Base-by-base conservation (phyloP, 352 stramenopile species). In the Pythium aristosporum region DNA sequence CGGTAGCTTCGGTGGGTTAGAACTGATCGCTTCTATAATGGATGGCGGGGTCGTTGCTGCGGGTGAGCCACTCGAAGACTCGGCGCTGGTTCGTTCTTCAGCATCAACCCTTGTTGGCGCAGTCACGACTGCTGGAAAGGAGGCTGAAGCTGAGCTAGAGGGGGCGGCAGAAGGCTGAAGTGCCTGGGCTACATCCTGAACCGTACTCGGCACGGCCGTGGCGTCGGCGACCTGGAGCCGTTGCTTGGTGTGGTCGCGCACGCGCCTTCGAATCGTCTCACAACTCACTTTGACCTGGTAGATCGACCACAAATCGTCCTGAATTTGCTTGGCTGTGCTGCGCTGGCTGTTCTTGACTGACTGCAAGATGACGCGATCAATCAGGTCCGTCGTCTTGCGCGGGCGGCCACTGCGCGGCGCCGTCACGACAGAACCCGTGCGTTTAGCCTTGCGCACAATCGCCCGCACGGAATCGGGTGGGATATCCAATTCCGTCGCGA, bases 341-440 rank as follows among this genome's bases (percentile, higher is more conserved):
- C 70, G 67, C 34, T 82, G 71, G 56, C 80, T 85, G 9, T 70
- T 65, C 37, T 72, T 79, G 13, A 91, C 74, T 6, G 79, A 71
- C 58, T 88, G 76, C 10, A 91, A 58, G 55, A 91, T 91, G 32
- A 91, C 77, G 20, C 76, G 74, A 59, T 91, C 82, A 23, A 91
- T 76, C 32, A 88, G 72, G 18, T 76, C 75, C 36, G 67, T 87
- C 5, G 82, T 91, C 61, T 89, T 88, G 21, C 82, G 76, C n/a
- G 82, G 82, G 1, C 79, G 76, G 2, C 82, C 82, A 61, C 79
- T 89, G 36, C 82, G 74, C 13, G 77, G 79, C 1, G 76, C 78
- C 12, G 76, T 81, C 11, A 59, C 63, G 18, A 91, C 77, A 7
- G 67, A 85, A 15, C 81, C 81, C 0, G 81, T 88, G 39, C 74